Evolutionary conservation across 768 basidiomycete species (phyloP), one percentile per base, ranked within the genome.

Genomic region (Xerocomus potaroensis): DNA sequence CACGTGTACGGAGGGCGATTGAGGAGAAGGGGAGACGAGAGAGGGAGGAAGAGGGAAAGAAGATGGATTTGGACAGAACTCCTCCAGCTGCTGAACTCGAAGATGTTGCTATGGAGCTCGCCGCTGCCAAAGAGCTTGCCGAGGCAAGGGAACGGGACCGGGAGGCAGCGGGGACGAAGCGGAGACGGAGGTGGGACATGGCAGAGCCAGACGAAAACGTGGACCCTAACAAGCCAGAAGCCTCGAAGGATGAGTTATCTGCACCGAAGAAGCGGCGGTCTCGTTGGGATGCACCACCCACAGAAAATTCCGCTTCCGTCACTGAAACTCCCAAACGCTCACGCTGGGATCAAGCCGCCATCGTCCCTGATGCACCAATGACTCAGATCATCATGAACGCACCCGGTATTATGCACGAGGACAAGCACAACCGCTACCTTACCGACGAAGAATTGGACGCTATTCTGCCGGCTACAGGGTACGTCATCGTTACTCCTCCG

Each of bases 321-420:
- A 70, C 74, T 32, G 83, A 90, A 55, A 81, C 86, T 15, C 87
- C 89, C 23, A 94, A 93, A 64, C 84, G 86, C 41, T 97, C 94
- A 23, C 81, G 94, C 41, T 99, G 95, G 96, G 96, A 99, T 66
- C 92, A 96, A 69, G 89, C 91, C 15, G 93, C 96, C 6, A 76
- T 78, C 41, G 72, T 81, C 4, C 67, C 78, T 6, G 87, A 90
- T 41, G 74, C 67, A 1, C 84, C 85, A 3, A 85, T 87, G 77
- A 75, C 78, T 1, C 83, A 80, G 33, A 91, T 91, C 40, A 89
- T 91, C 62, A 91, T 91, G 88, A 90, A 90, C 55, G 83, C 86
- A 1, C 89, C 87, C 3, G 74, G 77, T 45, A 78, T 87, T 54
- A 76, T 88, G 71, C 88, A 92, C 51, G 91, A 92, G 56, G 92